These are phyloP conservation scores for Parathielavia hyrcaniae DNA, from an alignment of 495 filamentous ascomycete species.

Conservation along the genomic window DNA sequence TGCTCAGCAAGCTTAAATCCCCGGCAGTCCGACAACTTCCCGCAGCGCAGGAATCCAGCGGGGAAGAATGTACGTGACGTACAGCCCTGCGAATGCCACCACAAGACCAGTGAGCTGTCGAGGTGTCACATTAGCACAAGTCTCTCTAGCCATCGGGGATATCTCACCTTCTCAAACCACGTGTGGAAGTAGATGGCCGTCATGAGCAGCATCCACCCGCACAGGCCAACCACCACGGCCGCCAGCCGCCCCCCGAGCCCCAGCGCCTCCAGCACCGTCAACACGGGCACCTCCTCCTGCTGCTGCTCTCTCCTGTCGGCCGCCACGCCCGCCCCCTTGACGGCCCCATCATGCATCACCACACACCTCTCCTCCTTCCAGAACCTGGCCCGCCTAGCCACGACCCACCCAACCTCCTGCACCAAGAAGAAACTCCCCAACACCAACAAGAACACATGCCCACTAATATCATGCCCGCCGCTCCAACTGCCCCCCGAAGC, in stretches of 20 bases:
- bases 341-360: slow-evolving; percentile 53
- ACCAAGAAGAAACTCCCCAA: slow-evolving; percentile 70
- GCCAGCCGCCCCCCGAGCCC: slow-evolving; percentile 44
- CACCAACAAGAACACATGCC: slow-evolving; percentile 90
- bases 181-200: slow-evolving; percentile 97
- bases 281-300: slow-evolving; percentile 19
- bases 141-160: slow-evolving; percentile 1
- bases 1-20: slow-evolving; percentile 38
- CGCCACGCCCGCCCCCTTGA: slow-evolving; percentile 47
- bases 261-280: slow-evolving; percentile 27
- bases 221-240: slow-evolving; percentile 53
- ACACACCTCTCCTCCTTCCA: slow-evolving; percentile 52
- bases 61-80: slow-evolving; percentile 70
- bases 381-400: slow-evolving; percentile 34
- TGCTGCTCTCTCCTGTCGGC: slow-evolving; percentile 30
- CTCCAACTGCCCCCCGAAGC: slow-evolving; percentile 72
- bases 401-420: slow-evolving; percentile 68
- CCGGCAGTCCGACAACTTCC: slow-evolving; percentile 66
- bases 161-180: slow-evolving; percentile 88
- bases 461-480: slow-evolving; percentile 88
- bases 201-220: slow-evolving; percentile 96
- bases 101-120: slow-evolving; percentile 63
- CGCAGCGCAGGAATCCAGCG: slow-evolving; percentile 57
- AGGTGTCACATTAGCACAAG: slow-evolving; percentile 4
- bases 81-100: slow-evolving; percentile 62